A percentile compares a stretch with the other conserved stretches of the same genome.
These are phyloP conservation scores for Xylaria sp. DNA, from an alignment of 2,329 filamentous ascomycete genomes.

Conservation along the genomic window DNA sequence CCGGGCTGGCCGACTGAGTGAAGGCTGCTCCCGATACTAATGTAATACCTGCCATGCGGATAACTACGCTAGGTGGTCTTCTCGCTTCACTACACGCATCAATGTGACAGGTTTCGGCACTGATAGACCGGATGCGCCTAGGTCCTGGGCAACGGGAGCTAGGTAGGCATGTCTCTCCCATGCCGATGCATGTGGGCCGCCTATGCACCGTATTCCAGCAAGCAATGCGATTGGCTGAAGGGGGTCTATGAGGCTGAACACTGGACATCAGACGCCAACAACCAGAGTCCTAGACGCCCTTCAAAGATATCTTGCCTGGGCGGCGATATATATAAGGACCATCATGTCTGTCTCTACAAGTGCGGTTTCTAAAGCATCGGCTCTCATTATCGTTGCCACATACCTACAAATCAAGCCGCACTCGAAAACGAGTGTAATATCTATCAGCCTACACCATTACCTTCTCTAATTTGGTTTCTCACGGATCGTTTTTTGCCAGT, in stretches of 20 bases:
- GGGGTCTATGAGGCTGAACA: conserved; percentile 8
- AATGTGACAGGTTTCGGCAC: background rate
- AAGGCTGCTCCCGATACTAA: no score
- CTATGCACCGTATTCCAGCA: conserved; percentile 20
- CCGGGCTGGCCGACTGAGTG: no score
- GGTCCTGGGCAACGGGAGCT: no score
- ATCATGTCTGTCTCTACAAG: background rate
- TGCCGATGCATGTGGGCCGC: background rate
- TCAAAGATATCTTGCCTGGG: background rate
- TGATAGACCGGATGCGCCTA: background rate
- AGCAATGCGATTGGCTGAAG: conserved; percentile 24
- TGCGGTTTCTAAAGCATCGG: no score
- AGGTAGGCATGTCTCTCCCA: background rate
- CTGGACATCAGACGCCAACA: conserved; percentile 1
- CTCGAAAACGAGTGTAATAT: background rate
- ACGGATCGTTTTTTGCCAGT: background rate
- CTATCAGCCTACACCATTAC: background rate
- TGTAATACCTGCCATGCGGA: no score
- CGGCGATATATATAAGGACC: background rate
- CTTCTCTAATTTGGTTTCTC: background rate
- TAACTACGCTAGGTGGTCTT: no score
- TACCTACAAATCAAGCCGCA: background rate
- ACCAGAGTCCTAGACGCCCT: background rate
- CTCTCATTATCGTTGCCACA: background rate
- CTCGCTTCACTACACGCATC: no score